Base-by-base conservation (phyloP, 306 rosid genomes). In the Castanea crenata region DNA sequence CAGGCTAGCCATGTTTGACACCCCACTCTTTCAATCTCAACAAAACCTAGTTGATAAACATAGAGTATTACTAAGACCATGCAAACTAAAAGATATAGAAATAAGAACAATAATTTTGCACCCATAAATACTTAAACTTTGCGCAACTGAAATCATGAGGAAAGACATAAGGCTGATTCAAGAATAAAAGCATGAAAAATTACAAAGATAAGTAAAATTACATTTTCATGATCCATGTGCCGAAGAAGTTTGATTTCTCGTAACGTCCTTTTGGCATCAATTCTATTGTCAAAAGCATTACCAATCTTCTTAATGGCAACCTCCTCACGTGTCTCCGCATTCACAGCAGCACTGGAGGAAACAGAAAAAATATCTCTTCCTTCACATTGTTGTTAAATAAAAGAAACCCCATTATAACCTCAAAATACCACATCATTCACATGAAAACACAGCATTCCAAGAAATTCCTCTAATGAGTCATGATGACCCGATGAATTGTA, bases 271-370 rank as follows among this genome's bases (percentile, higher is more conserved):
- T 92, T 94, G 83, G 97, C 97, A 77, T 94, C 97, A 52, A 94
- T 94, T 85, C 90, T 92, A 86, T 92, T 92, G 91, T 94, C 98
- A 85, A 94, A 94, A 82, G 98, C 97, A 83, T 94, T 94, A 56
- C 98, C 98, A 83, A 94, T 76, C 94, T 94, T 94, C 98, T 94
- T 94, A 82, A 94, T 92, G 56, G 98, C 98, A 88, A 94, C 97
- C 86, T 91, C 97, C 85, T 94, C 97, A 63, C 74, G 78, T 9
- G 97, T 91, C 92, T 91, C 94, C 5, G 90, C 88, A 73, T 94
- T 94, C 74, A 85, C 80, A 73, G 97, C 98, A 89, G 97, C 94
- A 87, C 98, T 94, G 87, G 77, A 78, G 73, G 73, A 84, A 87
- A 90, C 73, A 64, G 79, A 71, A 80, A 68, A 57, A 79, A 5